These are phyloP conservation scores for Anastatica hierochuntica DNA, from an alignment of 345 rosid genomes.

Conservation along the genomic window DNA sequence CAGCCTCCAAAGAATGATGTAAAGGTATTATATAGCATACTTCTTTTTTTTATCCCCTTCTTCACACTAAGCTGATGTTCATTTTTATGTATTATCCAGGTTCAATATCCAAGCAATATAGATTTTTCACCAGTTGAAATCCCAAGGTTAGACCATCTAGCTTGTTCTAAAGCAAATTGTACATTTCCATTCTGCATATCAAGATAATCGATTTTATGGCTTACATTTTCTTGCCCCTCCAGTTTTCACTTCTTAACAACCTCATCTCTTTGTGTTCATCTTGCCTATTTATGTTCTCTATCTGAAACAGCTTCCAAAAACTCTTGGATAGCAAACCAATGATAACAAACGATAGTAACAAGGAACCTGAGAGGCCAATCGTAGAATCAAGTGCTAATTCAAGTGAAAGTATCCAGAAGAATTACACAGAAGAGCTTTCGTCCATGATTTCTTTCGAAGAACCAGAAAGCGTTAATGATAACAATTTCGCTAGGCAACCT, in stretches of 20 bases:
- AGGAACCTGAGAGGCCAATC: slow-evolving; percentile 38
- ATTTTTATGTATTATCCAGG: slow-evolving; percentile 33
- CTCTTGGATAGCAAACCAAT: slow-evolving; percentile 33
- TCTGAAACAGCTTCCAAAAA: slow-evolving; percentile 38
- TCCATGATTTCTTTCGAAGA: slow-evolving; percentile 90
- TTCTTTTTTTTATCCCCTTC: neutral
- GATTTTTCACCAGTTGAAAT: slow-evolving; percentile 74
- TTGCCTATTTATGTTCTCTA: slow-evolving; percentile 1
- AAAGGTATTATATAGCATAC: slow-evolving; percentile 35
- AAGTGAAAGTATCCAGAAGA: slow-evolving; percentile 28
- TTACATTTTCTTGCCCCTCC: neutral
- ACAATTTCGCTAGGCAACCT: slow-evolving; percentile 63
- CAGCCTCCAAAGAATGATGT: slow-evolving; percentile 55
- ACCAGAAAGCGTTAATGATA: slow-evolving; percentile 36
- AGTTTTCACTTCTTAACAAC: neutral
- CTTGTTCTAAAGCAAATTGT: neutral
- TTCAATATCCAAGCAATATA: slow-evolving; percentile 67
- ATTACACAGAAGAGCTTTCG: slow-evolving; percentile 42
- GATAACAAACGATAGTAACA: slow-evolving; percentile 23
- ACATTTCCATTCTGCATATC: slow-evolving; percentile 1
- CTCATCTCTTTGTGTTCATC: neutral
- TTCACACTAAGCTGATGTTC: slow-evolving; percentile 17
- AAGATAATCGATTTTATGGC: neutral
- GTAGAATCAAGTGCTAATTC: slow-evolving; percentile 24
- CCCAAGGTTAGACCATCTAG: slow-evolving; percentile 51